Evolutionary conservation across 176 grass and related monocot genomes (phyloP), one percentile per base, ranked within the genome.

Genomic region (Oryza meyeriana): DNA sequence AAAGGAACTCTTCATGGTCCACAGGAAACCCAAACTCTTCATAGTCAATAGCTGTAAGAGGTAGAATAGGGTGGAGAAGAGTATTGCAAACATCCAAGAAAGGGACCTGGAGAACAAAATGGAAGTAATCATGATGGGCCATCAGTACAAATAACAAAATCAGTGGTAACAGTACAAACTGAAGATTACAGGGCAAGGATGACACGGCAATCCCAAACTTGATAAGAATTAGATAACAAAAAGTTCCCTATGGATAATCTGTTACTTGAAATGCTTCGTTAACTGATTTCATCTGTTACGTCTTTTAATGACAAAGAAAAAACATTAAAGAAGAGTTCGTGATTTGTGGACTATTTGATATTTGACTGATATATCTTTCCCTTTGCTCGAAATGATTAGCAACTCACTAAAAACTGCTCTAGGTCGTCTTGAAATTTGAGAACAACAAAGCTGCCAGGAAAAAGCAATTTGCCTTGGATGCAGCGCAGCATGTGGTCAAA

Each of bases 51-150:
- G 90, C 92, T 29, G 84, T 98, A 68, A 95, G 88, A 91, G 95
- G 90, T 64, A 98, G 83, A 91, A 95, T 89, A 82, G 92, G 95
- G 58, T 90, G 84, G 27, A 95, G 84, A 76, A 93, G 95, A 58
- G 95, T 95, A 81, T 90, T 98, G 87, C 89, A 87, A 75, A 95
- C 90, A 93, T 98, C 95, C 80, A 98, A 86, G 88, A 98, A 98
- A 38, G 95, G 95, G 47, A 91, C 95, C 92, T 98, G 90, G 25
- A 78, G 41, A 30, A 72, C 34, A 50, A 80, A 81, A 71, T 50
- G 71, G 27, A 63, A 84, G 26, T 25, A 71, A 32, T 6, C 13
- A 27, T 76, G 61, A 81, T 71, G 57, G 27, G 62, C 44, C 31
- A 65, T 57, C 26, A 65, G 41, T 33, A 52, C 10, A 61, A 76